A percentile compares a stretch with the other conserved stretches of the same genome.
Conservation (phyloP, 202 grass and related monocot species). For the Zoysia matrella region DNA sequence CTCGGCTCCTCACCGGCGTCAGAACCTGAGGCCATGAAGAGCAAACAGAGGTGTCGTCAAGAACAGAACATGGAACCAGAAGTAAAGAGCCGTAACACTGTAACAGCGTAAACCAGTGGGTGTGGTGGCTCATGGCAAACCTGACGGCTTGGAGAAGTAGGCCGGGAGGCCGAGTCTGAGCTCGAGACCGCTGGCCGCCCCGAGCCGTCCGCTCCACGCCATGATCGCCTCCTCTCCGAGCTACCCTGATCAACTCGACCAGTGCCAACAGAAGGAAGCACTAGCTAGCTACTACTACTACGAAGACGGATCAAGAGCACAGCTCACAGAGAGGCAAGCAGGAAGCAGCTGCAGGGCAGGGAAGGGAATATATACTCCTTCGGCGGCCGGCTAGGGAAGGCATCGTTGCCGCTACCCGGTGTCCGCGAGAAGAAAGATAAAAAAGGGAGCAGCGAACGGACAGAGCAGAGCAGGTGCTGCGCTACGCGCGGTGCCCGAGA, state of each 20-base stretch:
- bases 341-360: background rate
- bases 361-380: too few species aligned
- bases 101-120: background rate
- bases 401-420: background rate
- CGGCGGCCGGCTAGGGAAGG: conserved; percentile 17
- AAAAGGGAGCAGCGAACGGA: background rate
- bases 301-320: background rate
- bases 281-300: background rate
- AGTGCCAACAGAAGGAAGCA: conserved; percentile 34
- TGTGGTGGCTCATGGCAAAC: background rate
- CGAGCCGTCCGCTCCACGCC: conserved; percentile 28
- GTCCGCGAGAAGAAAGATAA: background rate
- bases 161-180: too few species aligned
- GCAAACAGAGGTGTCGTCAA: background rate
- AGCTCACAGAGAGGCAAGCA: background rate
- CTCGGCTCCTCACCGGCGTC: conserved; percentile 19
- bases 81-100: too few species aligned
- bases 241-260: background rate
- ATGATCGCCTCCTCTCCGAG: conserved; percentile 7
- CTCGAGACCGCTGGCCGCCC: too few species aligned
- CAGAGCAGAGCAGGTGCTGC: conserved; percentile 45
- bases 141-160: too few species aligned
- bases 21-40: conserved; percentile 25
- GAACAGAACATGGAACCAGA: background rate
- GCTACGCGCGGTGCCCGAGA: conserved; percentile 32